Base-by-base conservation (phyloP, 805 yeast genomes). In the Lipomyces sp. region DNA sequence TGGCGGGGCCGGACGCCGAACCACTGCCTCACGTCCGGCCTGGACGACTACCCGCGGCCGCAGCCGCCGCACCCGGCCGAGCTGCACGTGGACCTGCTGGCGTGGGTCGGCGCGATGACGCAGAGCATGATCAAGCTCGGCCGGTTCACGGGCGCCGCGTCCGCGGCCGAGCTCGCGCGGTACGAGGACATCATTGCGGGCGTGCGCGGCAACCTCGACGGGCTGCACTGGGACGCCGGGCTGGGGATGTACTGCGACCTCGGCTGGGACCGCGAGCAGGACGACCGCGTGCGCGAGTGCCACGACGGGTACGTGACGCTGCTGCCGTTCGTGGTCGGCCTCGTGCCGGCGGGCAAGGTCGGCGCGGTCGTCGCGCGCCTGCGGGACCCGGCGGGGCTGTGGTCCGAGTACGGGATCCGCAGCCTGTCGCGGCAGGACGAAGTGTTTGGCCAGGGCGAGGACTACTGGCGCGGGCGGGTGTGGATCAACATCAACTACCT, bases 81-180 rank as follows among this genome's bases (percentile, higher is more conserved):
- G 68, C 73, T 93, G 43, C 85, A 93, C 61, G 93, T 93, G 29
- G 98, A 93, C 64, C 73, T 91, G 49, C 70, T 91, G 42, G 76
- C 95, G 4, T 93, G 98, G 98, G 80, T 93, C 52, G 98, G 96
- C 14, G 83, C 86, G 4, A 88, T 91, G 95, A 79, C 96, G 0
- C 76, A 82, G 58, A 80, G 95, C 0, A 82, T 93, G 82, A 78
- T 78, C 58, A 74, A 78, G 47, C 79, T 91, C 53, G 90, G 97
- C 0, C 72, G 70, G 39, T 66, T 82, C 8, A 7, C 29, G 29
- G 69, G 89, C 37, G 84, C 76, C 0, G 70, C 78, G 42, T 62
- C 69, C 2, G 82, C 79, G 2, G 96, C 88, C 61, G 76, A 76
- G 6, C 61, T 64, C n/a, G 65, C 66, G 51, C 38, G 48, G 22